A percentile compares a stretch with the other conserved stretches of the same genome.
Evolutionary conservation across 2,329 filamentous ascomycete genomes (phyloP).

Genomic region (Sporothrix variecibatus): DNA sequence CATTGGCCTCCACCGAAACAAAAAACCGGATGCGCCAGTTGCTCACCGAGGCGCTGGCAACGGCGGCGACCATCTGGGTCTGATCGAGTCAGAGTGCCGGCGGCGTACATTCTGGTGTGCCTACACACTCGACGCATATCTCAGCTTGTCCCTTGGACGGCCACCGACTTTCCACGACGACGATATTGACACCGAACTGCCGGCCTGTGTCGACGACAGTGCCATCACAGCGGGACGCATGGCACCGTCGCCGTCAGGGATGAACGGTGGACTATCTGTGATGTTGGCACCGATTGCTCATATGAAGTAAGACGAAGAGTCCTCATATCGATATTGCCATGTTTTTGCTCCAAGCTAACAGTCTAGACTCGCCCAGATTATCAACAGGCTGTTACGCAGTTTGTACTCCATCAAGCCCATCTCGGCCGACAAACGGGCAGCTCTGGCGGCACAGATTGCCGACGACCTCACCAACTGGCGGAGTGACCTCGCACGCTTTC

Average conservation of each 20-base stretch:
- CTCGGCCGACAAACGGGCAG: slow-evolving; percentile 33
- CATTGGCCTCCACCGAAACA: slow-evolving; percentile 44
- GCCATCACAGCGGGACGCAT: slow-evolving; percentile 39
- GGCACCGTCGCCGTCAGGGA: not conserved
- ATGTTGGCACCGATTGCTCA: slow-evolving; percentile 21
- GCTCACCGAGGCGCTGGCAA: slow-evolving; percentile 29
- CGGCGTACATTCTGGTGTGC: slow-evolving; percentile 62
- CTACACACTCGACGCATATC: slow-evolving; percentile 65
- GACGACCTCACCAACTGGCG: slow-evolving; percentile 40
- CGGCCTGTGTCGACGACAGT: slow-evolving; percentile 56
- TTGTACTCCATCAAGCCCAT: slow-evolving; percentile 43
- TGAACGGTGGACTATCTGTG: slow-evolving; percentile 10
- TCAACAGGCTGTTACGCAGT: slow-evolving; percentile 40
- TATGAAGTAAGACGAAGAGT: not conserved
- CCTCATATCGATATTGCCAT: too few species aligned
- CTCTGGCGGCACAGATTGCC: slow-evolving; percentile 36
- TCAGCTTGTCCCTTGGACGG: slow-evolving; percentile 62
- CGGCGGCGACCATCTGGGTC: slow-evolving; percentile 33
- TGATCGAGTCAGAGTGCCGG: slow-evolving; percentile 43
- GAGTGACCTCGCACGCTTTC: slow-evolving; percentile 40
- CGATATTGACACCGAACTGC: slow-evolving; percentile 64
- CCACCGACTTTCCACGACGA: slow-evolving; percentile 65
- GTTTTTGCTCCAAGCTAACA: not conserved
- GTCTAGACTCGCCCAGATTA: slow-evolving; percentile 32
- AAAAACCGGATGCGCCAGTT: not conserved